Evolutionary conservation across 805 yeast genomes (phyloP).

Genomic region (Sugiyamaella valdiviana): DNA sequence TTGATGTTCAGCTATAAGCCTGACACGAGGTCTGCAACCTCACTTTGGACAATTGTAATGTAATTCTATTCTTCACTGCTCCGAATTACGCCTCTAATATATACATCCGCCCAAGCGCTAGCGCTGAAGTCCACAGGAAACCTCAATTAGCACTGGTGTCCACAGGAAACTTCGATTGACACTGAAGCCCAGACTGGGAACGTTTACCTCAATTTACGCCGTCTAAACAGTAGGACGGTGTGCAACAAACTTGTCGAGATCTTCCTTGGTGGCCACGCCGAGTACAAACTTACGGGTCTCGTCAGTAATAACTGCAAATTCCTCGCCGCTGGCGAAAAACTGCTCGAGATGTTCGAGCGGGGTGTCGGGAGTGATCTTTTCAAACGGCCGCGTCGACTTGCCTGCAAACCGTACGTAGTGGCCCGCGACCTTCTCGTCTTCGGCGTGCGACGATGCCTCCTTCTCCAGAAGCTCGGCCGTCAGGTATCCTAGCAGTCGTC

Average conservation of each 20-base stretch:
- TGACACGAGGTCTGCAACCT: too few relatives aligned
- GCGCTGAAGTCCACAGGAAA: too few relatives aligned
- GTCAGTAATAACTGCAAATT: slow-evolving; percentile 54
- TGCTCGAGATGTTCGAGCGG: slow-evolving; percentile 48
- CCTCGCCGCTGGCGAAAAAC: slow-evolving; percentile 45
- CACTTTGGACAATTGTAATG: too few relatives aligned
- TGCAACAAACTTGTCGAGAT: slow-evolving; percentile 38
- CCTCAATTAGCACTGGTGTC: too few relatives aligned
- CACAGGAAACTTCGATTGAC: too few relatives aligned
- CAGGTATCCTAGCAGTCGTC: slow-evolving; percentile 46
- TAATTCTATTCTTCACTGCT: too few relatives aligned
- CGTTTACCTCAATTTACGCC: too few relatives aligned
- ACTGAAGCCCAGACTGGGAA: too few relatives aligned
- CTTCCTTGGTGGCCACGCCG: slow-evolving; percentile 53
- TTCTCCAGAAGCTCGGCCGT: slow-evolving; percentile 36
- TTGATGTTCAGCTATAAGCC: too few relatives aligned
- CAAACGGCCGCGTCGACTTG: slow-evolving; percentile 31
- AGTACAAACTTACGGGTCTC: slow-evolving; percentile 46
- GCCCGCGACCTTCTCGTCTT: slow-evolving; percentile 26
- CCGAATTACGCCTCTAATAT: too few relatives aligned
- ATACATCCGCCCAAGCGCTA: too few relatives aligned
- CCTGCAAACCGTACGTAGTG: slow-evolving; percentile 28
- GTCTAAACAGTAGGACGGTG: slow-evolving; percentile 35
- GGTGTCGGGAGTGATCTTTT: slow-evolving; percentile 47
- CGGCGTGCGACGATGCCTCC: slow-evolving; percentile 18